phyloP scores from a whole-genome alignment of 1,139 yeast species.

The Kodamaea sp. region DNA sequence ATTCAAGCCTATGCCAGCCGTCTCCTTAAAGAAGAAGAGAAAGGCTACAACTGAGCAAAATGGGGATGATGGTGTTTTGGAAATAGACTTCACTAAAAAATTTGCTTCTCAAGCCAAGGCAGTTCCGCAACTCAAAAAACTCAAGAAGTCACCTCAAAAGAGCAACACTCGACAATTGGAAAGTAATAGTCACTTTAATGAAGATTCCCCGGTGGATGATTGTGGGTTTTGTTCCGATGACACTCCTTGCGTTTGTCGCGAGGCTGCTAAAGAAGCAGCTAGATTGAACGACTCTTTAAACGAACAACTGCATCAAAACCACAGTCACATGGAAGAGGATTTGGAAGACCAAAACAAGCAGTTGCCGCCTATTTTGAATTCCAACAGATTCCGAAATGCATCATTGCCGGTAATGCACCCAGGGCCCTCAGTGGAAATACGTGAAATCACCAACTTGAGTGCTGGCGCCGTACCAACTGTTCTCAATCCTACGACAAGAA shows the following conservation, averaged over 20 bases:
- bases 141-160: constrained; percentile 7
- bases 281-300: constrained; percentile 31
- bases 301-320: constrained; percentile 11
- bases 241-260: constrained; percentile 90
- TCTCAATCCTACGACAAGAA: constrained; percentile 26
- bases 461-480: constrained; percentile 47
- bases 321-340: constrained; percentile 15
- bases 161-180: constrained; percentile 5
- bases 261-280: constrained; percentile 67
- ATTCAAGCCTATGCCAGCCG: constrained; percentile 63
- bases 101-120: constrained; percentile 25
- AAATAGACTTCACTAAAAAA: constrained; percentile 56
- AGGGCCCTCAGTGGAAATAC: constrained; percentile 59
- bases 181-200: constrained; percentile 26
- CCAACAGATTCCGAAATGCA: constrained; percentile 27
- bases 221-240: constrained; percentile 95
- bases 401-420: constrained; percentile 66
- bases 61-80: constrained; percentile 22
- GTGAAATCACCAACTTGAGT: constrained; percentile 45
- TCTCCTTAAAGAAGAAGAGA: constrained; percentile 46
- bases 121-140: constrained; percentile 8
- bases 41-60: constrained; percentile 15
- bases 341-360: constrained; percentile 23
- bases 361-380: constrained; percentile 38
- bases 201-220: constrained; percentile 62